These are phyloP conservation scores for Mortierella sp. DNA, from an alignment of 371 early-diverging fungal species.

Conservation along the genomic window DNA sequence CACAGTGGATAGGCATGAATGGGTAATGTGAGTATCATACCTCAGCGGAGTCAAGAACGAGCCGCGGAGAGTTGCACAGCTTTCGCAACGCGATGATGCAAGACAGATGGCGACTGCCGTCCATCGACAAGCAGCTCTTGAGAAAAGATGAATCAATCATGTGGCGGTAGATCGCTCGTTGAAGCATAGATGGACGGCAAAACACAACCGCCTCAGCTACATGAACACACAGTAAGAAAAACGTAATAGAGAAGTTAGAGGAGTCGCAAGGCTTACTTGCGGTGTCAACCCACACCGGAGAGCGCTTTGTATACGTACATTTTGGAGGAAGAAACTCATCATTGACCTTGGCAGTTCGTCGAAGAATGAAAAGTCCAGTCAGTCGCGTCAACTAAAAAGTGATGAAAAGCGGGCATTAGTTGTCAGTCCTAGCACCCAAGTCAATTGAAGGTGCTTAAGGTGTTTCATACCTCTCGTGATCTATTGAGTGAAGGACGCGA, in stretches of 20 bases:
- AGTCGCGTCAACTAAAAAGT: constrained; percentile 60
- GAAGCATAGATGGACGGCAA: constrained; percentile 59
- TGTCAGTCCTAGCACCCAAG: background rate
- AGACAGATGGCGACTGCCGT: constrained; percentile 54
- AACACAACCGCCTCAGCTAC: constrained; percentile 68
- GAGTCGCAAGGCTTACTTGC: background rate
- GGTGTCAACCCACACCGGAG: background rate
- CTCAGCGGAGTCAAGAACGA: constrained; percentile 45
- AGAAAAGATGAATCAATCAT: constrained; percentile 57
- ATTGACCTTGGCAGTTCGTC: constrained; percentile 70
- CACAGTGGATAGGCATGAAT: background rate
- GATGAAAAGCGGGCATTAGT: background rate
- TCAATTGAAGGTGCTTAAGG: background rate
- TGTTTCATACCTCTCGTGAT: constrained; percentile 29
- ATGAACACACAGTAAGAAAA: background rate
- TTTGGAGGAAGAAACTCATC: constrained; percentile 73
- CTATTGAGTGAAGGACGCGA: background rate
- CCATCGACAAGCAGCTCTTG: constrained; percentile 37
- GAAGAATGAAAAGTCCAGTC: constrained; percentile 68
- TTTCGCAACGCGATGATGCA: constrained; percentile 65
- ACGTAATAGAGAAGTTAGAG: background rate
- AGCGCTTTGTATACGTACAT: constrained; percentile 19
- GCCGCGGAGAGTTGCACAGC: constrained; percentile 61
- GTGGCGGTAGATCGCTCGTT: constrained; percentile 60
- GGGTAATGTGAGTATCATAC: background rate